Conservation (phyloP, 2,329 filamentous ascomycete genomes). For the Gaeumannomyces tritici region DNA sequence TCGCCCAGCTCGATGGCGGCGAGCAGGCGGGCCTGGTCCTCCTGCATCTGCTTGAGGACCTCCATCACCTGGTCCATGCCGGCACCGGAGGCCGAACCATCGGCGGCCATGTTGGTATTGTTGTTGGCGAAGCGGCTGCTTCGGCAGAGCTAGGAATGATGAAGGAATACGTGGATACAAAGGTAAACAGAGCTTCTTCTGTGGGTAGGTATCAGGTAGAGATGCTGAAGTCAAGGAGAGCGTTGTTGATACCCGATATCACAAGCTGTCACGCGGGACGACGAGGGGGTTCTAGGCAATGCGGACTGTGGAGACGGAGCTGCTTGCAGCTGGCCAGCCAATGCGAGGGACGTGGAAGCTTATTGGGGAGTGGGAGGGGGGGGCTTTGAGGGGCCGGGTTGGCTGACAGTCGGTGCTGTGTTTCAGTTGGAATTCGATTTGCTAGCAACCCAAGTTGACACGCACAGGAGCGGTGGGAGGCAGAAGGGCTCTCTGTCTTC, state of each 20-base stretch:
- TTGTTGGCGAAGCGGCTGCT: not conserved
- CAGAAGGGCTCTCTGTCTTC: too few species aligned
- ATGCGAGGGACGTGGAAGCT: not conserved
- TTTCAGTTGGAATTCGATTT: not conserved
- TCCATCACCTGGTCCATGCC: constrained; percentile 22
- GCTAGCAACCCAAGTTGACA: not conserved
- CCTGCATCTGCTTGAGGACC: constrained; percentile 25
- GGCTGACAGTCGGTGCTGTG: not conserved
- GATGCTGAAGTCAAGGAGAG: not conserved
- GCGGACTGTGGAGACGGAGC: not conserved
- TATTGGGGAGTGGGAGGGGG: not conserved
- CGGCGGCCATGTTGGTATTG: not conserved
- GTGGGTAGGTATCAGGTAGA: not conserved
- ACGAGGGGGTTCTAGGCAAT: not conserved
- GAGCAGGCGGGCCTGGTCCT: constrained; percentile 29
- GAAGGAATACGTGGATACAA: not conserved
- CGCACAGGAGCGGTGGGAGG: not conserved
- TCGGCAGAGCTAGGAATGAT: not conserved
- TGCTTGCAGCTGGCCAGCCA: not conserved
- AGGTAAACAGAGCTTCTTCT: not conserved
- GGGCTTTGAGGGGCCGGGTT: not conserved
- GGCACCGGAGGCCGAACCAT: constrained; percentile 1
- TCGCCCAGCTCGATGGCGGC: constrained; percentile 19
- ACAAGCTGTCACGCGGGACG: not conserved
- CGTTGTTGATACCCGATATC: not conserved